phyloP scores from a whole-genome alignment of 257 asterid species.

The Fraxinus cuspidata region DNA sequence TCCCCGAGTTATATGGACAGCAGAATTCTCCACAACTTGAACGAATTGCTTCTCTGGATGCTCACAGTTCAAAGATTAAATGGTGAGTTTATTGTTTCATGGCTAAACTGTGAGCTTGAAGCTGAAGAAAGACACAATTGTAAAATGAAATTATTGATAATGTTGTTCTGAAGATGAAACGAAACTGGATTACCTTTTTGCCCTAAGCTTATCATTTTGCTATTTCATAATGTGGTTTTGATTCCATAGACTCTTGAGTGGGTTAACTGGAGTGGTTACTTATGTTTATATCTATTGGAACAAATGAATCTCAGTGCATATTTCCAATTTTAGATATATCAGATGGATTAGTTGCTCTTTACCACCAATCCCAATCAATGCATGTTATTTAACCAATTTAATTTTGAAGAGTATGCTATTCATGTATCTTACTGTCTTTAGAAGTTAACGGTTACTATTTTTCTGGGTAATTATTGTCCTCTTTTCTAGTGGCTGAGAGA shows the following conservation, averaged over 20 bases:
- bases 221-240: not conserved
- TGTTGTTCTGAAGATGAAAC: not conserved
- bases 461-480: not conserved
- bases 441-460: not conserved
- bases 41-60: slow-evolving; percentile 78
- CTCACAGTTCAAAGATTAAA: slow-evolving; percentile 72
- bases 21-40: slow-evolving; percentile 89
- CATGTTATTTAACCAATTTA: not conserved
- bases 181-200: not conserved
- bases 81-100: slow-evolving; percentile 45
- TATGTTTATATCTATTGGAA: slow-evolving; percentile 7
- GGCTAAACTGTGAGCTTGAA: slow-evolving; percentile 1
- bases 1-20: slow-evolving; percentile 95
- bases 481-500: not conserved
- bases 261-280: not conserved
- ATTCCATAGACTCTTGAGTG: not conserved
- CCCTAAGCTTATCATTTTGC: not conserved
- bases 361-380: not conserved
- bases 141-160: not conserved
- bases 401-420: not conserved
- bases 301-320: not conserved
- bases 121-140: slow-evolving; percentile 12
- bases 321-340: slow-evolving; percentile 6
- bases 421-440: not conserved
- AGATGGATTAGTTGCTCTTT: slow-evolving; percentile 1